Percentiles rank a stretch among this genome's conserved stretches.
Evolutionary conservation across 805 yeast species (phyloP).

Genomic region (Ogataea glucozyma): DNA sequence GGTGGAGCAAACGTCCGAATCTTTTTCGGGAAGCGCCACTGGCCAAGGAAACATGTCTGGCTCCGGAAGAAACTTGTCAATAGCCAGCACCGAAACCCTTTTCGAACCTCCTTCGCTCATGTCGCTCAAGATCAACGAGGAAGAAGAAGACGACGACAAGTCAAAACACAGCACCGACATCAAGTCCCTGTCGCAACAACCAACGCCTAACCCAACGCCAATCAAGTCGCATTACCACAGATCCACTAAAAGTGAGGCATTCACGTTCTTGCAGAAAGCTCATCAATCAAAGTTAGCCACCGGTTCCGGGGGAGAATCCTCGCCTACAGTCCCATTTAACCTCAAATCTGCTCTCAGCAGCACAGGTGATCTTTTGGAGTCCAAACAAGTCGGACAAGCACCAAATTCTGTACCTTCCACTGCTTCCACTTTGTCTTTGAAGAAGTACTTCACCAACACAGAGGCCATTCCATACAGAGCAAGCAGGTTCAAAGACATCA

Average conservation of each 20-base stretch:
- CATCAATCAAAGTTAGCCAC: conserved; percentile 4
- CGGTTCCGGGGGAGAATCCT: conserved; percentile 4
- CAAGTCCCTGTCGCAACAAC: conserved; percentile 11
- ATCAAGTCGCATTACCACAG: conserved; percentile 18
- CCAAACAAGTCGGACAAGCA: not conserved
- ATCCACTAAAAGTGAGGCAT: conserved; percentile 23
- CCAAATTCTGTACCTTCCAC: conserved; percentile 3
- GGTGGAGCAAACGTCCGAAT: conserved; percentile 12
- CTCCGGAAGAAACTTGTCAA: conserved; percentile 16
- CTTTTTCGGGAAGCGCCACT: not conserved
- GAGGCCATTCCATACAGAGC: conserved; percentile 21
- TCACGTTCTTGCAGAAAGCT: conserved; percentile 1
- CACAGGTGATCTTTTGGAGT: conserved; percentile 3
- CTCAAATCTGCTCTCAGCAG: conserved; percentile 7
- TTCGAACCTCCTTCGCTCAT: conserved; percentile 20
- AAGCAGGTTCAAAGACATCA: conserved; percentile 26
- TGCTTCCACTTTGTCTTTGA: conserved; percentile 11
- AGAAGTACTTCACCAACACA: conserved; percentile 17
- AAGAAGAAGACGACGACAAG: conserved; percentile 18
- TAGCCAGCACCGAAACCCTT: conserved; percentile 26
- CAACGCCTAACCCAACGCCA: conserved; percentile 14
- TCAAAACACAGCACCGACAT: not conserved
- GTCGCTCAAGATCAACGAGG: conserved; percentile 21
- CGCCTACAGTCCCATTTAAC: conserved; percentile 11
- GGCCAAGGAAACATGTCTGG: too few relatives aligned